A percentile compares a stretch with the other conserved stretches of the same genome.
Evolutionary conservation across 306 rosid genomes (phyloP).

Genomic region (Cicer arietinum): DNA sequence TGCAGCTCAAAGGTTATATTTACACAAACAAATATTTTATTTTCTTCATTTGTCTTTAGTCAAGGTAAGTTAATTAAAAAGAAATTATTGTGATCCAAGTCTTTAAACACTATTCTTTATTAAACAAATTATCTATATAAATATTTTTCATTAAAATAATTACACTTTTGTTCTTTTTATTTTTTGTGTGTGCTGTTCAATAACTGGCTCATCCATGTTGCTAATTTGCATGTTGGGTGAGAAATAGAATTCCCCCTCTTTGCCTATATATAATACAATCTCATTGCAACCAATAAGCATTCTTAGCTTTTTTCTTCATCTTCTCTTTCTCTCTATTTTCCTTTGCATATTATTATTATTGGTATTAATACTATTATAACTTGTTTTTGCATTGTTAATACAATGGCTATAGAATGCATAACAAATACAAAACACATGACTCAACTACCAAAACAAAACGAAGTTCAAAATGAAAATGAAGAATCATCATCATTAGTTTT

Average conservation of each 20-base stretch:
- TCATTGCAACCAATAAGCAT: slow-evolving; percentile 57
- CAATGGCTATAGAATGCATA: slow-evolving; percentile 75
- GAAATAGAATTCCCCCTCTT: background rate
- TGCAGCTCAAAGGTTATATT: slow-evolving; percentile 16
- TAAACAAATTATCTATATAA: background rate
- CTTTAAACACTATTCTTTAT: background rate
- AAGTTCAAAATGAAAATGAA: slow-evolving; percentile 43
- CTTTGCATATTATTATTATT: background rate
- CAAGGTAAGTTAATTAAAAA: background rate
- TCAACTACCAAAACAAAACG: slow-evolving; percentile 41
- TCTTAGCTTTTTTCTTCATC: slow-evolving; percentile 76
- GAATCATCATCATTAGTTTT: slow-evolving; percentile 56
- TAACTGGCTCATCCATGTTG: background rate
- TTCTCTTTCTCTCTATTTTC: slow-evolving; percentile 41
- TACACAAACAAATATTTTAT: slow-evolving; percentile 2
- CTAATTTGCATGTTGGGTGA: background rate
- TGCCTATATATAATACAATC: slow-evolving; percentile 65
- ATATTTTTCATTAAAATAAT: background rate
- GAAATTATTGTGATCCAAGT: background rate
- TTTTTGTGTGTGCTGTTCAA: background rate
- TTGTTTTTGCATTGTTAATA: slow-evolving; percentile 42
- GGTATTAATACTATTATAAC: background rate
- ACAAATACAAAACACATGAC: slow-evolving; percentile 49
- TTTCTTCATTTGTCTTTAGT: background rate
- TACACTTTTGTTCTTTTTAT: background rate